These are phyloP conservation scores for Paecilomyces variotii DNA, from an alignment of 2,329 filamentous ascomycete species.

Conservation along the genomic window DNA sequence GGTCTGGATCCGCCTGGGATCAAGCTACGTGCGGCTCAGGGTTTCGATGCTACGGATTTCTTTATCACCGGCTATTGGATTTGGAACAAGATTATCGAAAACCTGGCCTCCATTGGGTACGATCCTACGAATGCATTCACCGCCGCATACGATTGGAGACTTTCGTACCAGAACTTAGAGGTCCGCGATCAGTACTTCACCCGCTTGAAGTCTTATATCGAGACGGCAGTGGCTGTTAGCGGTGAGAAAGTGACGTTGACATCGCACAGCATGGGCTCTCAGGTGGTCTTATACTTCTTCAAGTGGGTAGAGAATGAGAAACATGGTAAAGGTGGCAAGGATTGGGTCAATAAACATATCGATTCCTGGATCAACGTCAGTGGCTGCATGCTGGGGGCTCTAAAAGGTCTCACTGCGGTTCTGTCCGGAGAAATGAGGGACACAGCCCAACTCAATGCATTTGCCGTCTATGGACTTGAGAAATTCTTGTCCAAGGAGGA, in stretches of 20 bases:
- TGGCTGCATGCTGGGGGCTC: constrained; percentile 91
- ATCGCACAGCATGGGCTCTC: constrained; percentile 96
- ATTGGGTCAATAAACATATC: constrained; percentile 84
- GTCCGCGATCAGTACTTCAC: constrained; percentile 90
- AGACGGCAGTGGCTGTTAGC: constrained; percentile 66
- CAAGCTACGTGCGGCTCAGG: constrained; percentile 87
- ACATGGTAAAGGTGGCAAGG: constrained; percentile 67
- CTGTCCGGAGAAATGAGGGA: constrained; percentile 95
- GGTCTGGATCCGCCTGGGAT: constrained; percentile 84
- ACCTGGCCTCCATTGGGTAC: constrained; percentile 90
- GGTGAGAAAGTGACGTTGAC: constrained; percentile 75
- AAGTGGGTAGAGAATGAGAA: constrained; percentile 75
- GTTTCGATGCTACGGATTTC: constrained; percentile 96
- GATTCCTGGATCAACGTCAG: constrained; percentile 98
- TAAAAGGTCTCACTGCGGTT: constrained; percentile 83
- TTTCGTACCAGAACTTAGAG: constrained; percentile 86
- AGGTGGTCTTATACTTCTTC: constrained; percentile 77
- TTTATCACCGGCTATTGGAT: constrained; percentile 84
- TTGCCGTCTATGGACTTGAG: constrained; percentile 93
- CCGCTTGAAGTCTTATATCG: constrained; percentile 80
- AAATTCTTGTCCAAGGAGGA: constrained; percentile 90
- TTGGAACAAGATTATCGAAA: constrained; percentile 98
- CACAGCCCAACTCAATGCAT: constrained; percentile 90
- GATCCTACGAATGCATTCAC: constrained; percentile 70
- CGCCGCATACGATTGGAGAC: constrained; percentile 79